A percentile compares a stretch with the other conserved stretches of the same genome.
Evolutionary conservation across 176 grass and related monocot genomes (phyloP).

Genomic region (Oryza rufipogon): DNA sequence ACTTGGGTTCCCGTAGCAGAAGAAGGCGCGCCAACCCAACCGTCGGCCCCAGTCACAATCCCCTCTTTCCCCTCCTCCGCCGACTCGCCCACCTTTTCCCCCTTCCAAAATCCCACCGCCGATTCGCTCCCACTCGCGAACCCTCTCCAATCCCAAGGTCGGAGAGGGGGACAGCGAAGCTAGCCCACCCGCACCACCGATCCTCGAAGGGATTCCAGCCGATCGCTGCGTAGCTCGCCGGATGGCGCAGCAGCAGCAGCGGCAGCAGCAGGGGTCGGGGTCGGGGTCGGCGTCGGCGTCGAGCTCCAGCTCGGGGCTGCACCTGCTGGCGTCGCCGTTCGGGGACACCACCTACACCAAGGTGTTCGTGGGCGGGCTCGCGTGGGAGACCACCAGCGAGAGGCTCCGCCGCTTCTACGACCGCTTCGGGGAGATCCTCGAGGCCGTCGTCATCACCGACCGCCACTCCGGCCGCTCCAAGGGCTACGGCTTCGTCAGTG

Average conservation of each 20-base stretch:
- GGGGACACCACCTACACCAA: constrained; percentile 97
- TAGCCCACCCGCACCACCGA: background rate
- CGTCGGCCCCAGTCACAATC: constrained; percentile 24
- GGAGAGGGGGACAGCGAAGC: constrained; percentile 5
- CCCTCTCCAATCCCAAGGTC: constrained; percentile 5
- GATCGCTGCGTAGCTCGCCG: constrained; percentile 1
- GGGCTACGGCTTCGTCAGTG: constrained; percentile 96
- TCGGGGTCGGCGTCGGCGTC: constrained; percentile 92
- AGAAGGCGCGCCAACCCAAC: constrained; percentile 38
- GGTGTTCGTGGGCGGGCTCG: constrained; percentile 93
- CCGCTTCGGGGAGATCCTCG: constrained; percentile 86
- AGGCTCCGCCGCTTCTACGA: constrained; percentile 76
- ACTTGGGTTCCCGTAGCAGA: constrained; percentile 37
- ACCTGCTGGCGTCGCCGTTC: constrained; percentile 71
- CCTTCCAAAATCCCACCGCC: constrained; percentile 12
- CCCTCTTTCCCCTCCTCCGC: constrained; percentile 39
- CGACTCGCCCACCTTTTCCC: constrained; percentile 32
- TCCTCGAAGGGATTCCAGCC: background rate
- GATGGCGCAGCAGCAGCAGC: constrained; percentile 55
- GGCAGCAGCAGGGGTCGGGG: constrained; percentile 58
- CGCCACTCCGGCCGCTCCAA: constrained; percentile 90
- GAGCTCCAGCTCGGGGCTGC: constrained; percentile 95
- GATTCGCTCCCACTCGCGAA: constrained; percentile 28
- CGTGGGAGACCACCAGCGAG: constrained; percentile 97
- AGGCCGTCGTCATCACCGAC: constrained; percentile 96